Evolutionary conservation across 495 filamentous ascomycete genomes (phyloP), one percentile per base, ranked within the genome.

Genomic region (Penicillium desertorum): DNA sequence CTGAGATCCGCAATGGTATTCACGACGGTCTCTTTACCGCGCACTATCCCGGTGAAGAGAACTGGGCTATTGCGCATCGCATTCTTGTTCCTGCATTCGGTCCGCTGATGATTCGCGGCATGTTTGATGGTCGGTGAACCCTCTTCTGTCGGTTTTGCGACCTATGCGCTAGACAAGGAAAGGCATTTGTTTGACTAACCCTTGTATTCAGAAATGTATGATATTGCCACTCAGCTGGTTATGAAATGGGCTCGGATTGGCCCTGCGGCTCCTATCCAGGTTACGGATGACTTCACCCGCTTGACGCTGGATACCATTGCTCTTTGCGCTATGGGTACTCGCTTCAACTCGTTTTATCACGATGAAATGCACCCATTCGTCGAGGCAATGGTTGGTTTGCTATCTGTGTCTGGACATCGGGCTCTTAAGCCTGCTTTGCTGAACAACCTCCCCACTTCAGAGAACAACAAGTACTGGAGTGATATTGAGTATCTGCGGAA

Each of bases 201-300:
- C 34, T 14, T 7, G 10, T 1, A 19, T 39, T 2, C 17, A 73
- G 86, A 88, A 54, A 91, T 92, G 88, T 83, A 87, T 56, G 89
- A 91, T 62, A 83, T 91, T 46, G 81, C 84, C 0, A 73, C 72
- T 1, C 88, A 93, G 57, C 72, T 92, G n/a, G 78, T 81, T 10
- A 76, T 89, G 60, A 91, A 91, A 70, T 92, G 87, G 86, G 87
- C 85, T 16, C 81, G 88, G 27, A 77, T 82, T 57, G 88, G 88
- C 0, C 68, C 82, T 0, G 62, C 73, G 3, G 59, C 77, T 17
- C 71, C 78, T 17, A 88, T 91, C 59, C 68, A 71, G 25, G 82
- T 83, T 2, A 78, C 83, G 0, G 86, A 86, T n/a, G 86, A 91
- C 67, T 90, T 92, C 57, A 91, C 89, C 3, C 81, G 87, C 10